Evolutionary conservation across 257 asterid species (phyloP).

Genomic region (Verbascum thapsus): DNA sequence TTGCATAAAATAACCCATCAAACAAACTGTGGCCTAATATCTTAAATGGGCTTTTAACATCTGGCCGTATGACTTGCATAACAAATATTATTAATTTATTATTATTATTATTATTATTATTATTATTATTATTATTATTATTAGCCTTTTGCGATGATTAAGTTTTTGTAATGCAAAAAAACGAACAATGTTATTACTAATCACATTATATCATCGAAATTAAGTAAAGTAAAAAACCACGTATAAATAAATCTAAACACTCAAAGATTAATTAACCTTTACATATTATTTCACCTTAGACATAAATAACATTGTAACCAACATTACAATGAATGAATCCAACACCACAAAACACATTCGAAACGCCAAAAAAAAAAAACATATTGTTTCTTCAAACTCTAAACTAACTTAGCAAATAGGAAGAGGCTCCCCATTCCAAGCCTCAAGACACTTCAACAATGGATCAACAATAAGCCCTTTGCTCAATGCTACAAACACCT

Average conservation of each 20-base stretch:
- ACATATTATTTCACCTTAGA: conserved; percentile 17
- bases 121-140: too few relatives aligned
- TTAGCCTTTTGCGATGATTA: too few relatives aligned
- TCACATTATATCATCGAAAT: background rate
- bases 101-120: too few relatives aligned
- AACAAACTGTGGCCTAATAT: too few relatives aligned
- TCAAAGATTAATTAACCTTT: background rate
- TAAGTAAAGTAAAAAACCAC: background rate
- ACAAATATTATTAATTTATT: too few relatives aligned
- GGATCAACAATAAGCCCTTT: conserved; percentile 69
- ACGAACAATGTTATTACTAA: too few relatives aligned
- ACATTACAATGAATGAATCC: background rate
- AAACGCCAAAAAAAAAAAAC: background rate
- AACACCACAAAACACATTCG: background rate
- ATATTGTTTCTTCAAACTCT: background rate
- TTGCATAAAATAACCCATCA: background rate
- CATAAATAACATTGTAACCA: background rate
- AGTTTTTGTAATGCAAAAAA: too few relatives aligned
- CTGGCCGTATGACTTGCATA: too few relatives aligned
- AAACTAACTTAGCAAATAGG: conserved; percentile 56
- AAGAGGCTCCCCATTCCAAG: conserved; percentile 81
- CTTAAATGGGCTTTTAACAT: too few relatives aligned
- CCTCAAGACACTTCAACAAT: conserved; percentile 61
- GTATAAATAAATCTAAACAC: background rate
- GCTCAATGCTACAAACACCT: conserved; percentile 74